Conservation (phyloP, 441 rosid genomes). For the Pelargonium fulgidum region DNA sequence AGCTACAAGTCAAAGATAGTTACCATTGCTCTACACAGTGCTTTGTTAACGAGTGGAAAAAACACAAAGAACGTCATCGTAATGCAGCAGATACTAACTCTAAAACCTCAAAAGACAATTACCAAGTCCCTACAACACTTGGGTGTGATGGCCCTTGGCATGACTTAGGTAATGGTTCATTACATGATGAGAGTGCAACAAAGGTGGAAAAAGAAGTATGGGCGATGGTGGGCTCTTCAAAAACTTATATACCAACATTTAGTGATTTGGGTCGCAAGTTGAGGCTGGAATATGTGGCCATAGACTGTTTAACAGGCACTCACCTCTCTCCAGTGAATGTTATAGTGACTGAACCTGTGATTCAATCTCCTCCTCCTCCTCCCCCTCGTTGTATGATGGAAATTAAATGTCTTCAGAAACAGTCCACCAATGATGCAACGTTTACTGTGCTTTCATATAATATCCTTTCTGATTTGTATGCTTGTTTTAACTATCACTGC, state of each 20-base stretch:
- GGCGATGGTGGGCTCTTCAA: conserved; percentile 42
- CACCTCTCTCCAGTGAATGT: conserved; percentile 20
- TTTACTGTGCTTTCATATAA: conserved; percentile 50
- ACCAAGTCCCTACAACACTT: conserved; percentile 22
- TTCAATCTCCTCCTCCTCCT: conserved; percentile 35
- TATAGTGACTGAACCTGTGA: conserved; percentile 37
- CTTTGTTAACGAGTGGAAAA: conserved; percentile 41
- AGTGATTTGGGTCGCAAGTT: conserved; percentile 37
- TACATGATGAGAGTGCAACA: conserved; percentile 23
- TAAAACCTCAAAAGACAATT: conserved; percentile 23
- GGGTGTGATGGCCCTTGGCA: conserved; percentile 30
- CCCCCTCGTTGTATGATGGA: conserved; percentile 39
- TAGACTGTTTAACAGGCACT: conserved; percentile 29
- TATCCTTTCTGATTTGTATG: conserved; percentile 36
- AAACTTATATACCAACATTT: conserved; percentile 39
- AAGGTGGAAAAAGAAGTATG: conserved; percentile 26
- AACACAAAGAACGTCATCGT: conserved; percentile 34
- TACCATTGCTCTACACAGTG: conserved; percentile 43
- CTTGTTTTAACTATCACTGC: conserved; percentile 32
- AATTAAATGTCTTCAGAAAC: conserved; percentile 24
- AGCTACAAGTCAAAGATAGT: conserved; percentile 31
- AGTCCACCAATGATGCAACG: conserved; percentile 27
- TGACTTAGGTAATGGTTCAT: conserved; percentile 25
- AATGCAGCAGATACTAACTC: conserved; percentile 25
- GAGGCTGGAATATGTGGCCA: conserved; percentile 41